A percentile compares a stretch with the other conserved stretches of the same genome.
Evolutionary conservation across 768 basidiomycete genomes (phyloP).

Genomic region (Termitomyces sp.): DNA sequence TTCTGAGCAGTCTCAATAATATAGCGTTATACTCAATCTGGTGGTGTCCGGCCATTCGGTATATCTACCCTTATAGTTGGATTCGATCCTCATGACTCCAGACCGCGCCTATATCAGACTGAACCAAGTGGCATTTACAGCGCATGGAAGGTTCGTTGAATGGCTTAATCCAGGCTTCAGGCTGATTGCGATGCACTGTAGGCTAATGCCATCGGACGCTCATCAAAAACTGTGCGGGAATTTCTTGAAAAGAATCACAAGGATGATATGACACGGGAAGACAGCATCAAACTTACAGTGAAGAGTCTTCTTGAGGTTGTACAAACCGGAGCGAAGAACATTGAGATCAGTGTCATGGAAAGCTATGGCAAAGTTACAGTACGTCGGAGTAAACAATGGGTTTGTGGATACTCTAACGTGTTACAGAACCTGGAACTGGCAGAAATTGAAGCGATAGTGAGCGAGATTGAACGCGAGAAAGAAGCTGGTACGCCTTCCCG

Average conservation of each 20-base stretch:
- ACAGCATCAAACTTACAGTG: slow-evolving; percentile 90
- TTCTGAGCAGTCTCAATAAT: background rate
- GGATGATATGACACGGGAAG: slow-evolving; percentile 83
- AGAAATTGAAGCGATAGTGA: slow-evolving; percentile 89
- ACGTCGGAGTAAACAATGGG: slow-evolving; percentile 14
- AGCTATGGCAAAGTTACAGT: slow-evolving; percentile 91
- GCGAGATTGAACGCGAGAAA: slow-evolving; percentile 95
- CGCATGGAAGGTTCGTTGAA: slow-evolving; percentile 82
- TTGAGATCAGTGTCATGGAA: slow-evolving; percentile 98
- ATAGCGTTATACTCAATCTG: slow-evolving; percentile 96
- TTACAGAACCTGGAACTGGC: slow-evolving; percentile 74
- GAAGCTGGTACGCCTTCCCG: slow-evolving; percentile 67
- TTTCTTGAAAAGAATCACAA: slow-evolving; percentile 98
- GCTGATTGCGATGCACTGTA: slow-evolving; percentile 23
- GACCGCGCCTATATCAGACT: slow-evolving; percentile 90
- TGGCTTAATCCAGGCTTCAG: background rate
- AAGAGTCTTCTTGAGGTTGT: slow-evolving; percentile 97
- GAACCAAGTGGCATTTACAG: slow-evolving; percentile 98
- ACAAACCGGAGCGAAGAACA: slow-evolving; percentile 99
- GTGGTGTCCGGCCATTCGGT: slow-evolving; percentile 97
- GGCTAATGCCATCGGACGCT: slow-evolving; percentile 98
- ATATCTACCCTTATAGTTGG: slow-evolving; percentile 96
- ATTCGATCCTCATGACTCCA: slow-evolving; percentile 89
- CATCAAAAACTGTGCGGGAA: slow-evolving; percentile 97
- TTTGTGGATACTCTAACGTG: slow-evolving; percentile 4